These are phyloP conservation scores for Trametes sanguinea DNA, from an alignment of 768 basidiomycete genomes.

Conservation along the genomic window DNA sequence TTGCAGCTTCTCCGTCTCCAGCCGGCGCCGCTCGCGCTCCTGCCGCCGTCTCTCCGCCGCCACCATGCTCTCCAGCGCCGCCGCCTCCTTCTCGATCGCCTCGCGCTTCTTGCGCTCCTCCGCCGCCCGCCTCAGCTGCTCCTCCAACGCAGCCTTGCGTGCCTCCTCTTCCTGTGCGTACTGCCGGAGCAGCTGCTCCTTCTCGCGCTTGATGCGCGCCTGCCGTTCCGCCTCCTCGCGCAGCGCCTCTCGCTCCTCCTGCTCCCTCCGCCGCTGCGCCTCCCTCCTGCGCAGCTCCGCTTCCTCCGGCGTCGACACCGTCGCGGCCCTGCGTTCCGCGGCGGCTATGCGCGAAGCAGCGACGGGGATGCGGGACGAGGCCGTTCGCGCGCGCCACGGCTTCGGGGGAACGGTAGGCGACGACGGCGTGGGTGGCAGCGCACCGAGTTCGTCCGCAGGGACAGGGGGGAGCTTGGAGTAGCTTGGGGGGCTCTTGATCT, in stretches of 20 bases:
- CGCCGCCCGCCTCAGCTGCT: constrained; percentile 30
- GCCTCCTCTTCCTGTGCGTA: constrained; percentile 29
- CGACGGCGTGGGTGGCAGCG: neutral
- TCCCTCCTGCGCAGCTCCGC: constrained; percentile 20
- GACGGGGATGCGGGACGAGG: constrained; percentile 11
- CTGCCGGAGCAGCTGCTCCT: constrained; percentile 23
- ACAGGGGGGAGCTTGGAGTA: constrained; percentile 3
- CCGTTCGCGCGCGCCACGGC: constrained; percentile 7
- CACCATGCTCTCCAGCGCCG: constrained; percentile 22
- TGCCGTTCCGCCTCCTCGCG: constrained; percentile 32
- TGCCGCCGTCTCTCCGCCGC: constrained; percentile 27
- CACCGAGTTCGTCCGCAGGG: constrained; percentile 8
- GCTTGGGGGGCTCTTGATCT: constrained; percentile 2
- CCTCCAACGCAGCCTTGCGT: constrained; percentile 30
- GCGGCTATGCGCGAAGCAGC: constrained; percentile 16
- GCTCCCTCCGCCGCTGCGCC: constrained; percentile 22
- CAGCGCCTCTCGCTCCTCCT: constrained; percentile 22
- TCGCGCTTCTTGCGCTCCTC: constrained; percentile 29
- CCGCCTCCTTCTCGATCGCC: constrained; percentile 28
- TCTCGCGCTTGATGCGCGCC: constrained; percentile 29
- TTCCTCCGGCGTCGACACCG: constrained; percentile 25
- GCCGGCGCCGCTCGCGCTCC: constrained; percentile 29
- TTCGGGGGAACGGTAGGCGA: constrained; percentile 12
- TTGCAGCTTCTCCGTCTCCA: constrained; percentile 30
- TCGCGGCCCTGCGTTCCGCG: constrained; percentile 17